Conservation (phyloP, 2,329 filamentous ascomycete genomes). For the Beauveria caledonica region DNA sequence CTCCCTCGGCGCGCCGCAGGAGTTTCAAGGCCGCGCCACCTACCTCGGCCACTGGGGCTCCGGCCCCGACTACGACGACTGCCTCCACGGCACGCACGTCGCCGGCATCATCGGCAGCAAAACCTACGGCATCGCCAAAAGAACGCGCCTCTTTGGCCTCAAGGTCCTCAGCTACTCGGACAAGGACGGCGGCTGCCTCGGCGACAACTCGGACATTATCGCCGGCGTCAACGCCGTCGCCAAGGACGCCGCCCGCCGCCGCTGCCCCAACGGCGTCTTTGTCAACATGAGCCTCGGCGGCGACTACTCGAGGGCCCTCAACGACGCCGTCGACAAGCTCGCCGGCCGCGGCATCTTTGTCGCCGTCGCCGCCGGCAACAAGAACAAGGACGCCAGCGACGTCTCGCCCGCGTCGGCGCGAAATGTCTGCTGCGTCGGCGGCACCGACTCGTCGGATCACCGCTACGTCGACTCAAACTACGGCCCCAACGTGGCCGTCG, state of each 20-base stretch:
- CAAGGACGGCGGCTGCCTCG: constrained; percentile 15
- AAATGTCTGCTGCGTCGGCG: constrained; percentile 42
- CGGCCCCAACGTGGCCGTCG: constrained; percentile 37
- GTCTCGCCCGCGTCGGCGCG: constrained; percentile 40
- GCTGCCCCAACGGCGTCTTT: constrained; percentile 32
- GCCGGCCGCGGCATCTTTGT: constrained; percentile 50
- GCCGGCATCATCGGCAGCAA: constrained; percentile 46
- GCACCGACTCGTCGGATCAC: constrained; percentile 34
- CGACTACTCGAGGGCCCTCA: constrained; percentile 63
- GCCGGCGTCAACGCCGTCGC: constrained; percentile 40
- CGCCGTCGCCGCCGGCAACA: constrained; percentile 44
- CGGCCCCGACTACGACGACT: constrained; percentile 35
- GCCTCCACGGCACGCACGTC: constrained; percentile 50
- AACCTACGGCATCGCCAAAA: constrained; percentile 50
- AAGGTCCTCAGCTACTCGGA: constrained; percentile 37
- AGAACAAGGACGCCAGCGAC: constrained; percentile 34
- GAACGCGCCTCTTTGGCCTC: constrained; percentile 39
- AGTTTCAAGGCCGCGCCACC: constrained; percentile 40
- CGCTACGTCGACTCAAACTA: constrained; percentile 43
- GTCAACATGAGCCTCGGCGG: constrained; percentile 46
- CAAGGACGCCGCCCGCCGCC: constrained; percentile 27
- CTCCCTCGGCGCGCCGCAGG: constrained; percentile 10
- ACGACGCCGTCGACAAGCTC: constrained; percentile 73
- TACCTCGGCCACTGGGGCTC: constrained; percentile 36
- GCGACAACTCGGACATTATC: constrained; percentile 28